Evolutionary conservation across 2,329 filamentous ascomycete genomes (phyloP).

Genomic region (Colletotrichum tofieldiae): DNA sequence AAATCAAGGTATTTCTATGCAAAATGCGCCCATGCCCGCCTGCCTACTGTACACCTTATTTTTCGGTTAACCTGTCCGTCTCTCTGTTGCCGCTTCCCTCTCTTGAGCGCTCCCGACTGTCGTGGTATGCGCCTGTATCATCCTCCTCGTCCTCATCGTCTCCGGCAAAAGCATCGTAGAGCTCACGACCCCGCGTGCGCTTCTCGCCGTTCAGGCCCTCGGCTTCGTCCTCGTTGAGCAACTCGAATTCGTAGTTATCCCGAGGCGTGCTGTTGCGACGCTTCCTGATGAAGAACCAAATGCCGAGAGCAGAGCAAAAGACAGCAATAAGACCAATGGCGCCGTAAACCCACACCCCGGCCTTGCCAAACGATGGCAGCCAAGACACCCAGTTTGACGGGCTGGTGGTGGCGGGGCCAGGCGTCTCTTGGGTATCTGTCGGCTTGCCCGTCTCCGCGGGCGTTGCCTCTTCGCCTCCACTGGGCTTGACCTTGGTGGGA

Average conservation of each 20-base stretch:
- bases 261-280: constrained; percentile 82
- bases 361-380: constrained; percentile 91
- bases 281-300: constrained; percentile 86
- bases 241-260: constrained; percentile 94
- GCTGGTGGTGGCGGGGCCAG: constrained; percentile 62
- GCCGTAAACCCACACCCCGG: constrained; percentile 94
- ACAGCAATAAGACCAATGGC: constrained; percentile 85
- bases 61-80: constrained; percentile 40
- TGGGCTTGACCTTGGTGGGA: constrained; percentile 67
- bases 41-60: constrained; percentile 40
- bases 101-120: constrained; percentile 43
- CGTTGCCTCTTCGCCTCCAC: constrained; percentile 49
- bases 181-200: constrained; percentile 82
- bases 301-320: constrained; percentile 86
- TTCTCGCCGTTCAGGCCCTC: constrained; percentile 68
- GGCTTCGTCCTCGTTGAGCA: constrained; percentile 86
- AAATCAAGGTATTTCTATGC: constrained; percentile 38
- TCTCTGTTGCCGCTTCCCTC: constrained; percentile 39
- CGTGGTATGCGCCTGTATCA: constrained; percentile 58
- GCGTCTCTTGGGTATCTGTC: constrained; percentile 51
- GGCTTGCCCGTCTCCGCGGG: constrained; percentile 51
- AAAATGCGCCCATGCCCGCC: constrained; percentile 33
- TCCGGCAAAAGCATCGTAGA: constrained; percentile 98
- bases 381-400: constrained; percentile 86
- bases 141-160: constrained; percentile 83